Base-by-base conservation (phyloP, 2,329 filamentous ascomycete species). In the Rutstroemia sp. region DNA sequence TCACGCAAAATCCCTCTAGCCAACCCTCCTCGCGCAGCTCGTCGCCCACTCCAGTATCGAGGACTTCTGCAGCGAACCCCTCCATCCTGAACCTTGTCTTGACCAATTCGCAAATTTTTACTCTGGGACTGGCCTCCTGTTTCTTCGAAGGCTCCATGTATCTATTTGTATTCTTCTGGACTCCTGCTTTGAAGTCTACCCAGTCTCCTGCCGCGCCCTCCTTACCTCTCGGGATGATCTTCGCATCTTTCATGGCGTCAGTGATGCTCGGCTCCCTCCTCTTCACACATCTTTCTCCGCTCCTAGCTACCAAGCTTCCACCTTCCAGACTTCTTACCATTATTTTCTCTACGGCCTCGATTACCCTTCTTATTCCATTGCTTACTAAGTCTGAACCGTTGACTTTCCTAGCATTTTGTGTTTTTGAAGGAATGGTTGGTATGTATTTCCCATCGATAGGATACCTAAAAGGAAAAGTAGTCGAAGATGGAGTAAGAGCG, bases 151-250 rank as follows among this genome's bases (percentile, higher is more conserved):
- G 80, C 19, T 75, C 78, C 27, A 80, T 84, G 73, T 84, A 83
- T 63, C 72, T 84, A 10, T 83, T 83, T 63, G 78, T 84, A 56
- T 84, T 83, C 67, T 83, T 82, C 71, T 83, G 81, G 76, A 78
- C 79, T 0, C 76, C 79, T 1, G 76, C 79, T 3, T 69, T 84
- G n/a, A 76, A 72, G 58, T 70, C 72, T 75, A 52, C 54, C 42
- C 51, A 49, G 34, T 49, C 69, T 17, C 65, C 75, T 52, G 74
- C 76, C 56, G 76, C 78, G n/a, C 61, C 67, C n/a, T 76, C 78
- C 16, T 64, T 67, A 25, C 71, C 65, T 0, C 76, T 79, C 39
- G 78, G 79, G 7, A 72, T 81, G 51, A 77, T 81, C 46, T 82
- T 83, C 58, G 76, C 77, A 45, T 75, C 74, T 42, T 80, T 83